Evolutionary conservation across 495 filamentous ascomycete species (phyloP).

Genomic region (Tuber indicum): DNA sequence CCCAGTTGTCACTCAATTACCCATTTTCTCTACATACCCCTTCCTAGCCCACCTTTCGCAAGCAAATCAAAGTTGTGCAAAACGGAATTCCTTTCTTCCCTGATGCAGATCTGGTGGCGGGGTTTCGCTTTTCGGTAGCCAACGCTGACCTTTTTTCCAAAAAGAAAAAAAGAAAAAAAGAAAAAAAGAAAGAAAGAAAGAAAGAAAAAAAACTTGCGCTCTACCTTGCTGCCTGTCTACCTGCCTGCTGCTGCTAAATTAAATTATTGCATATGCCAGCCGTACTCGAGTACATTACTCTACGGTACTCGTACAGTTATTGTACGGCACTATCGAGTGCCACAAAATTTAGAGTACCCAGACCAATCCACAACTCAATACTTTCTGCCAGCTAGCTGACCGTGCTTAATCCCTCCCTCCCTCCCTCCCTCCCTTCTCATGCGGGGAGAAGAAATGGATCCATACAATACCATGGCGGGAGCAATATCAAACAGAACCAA

Average conservation of each 20-base stretch:
- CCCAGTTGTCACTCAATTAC: conserved; percentile 4
- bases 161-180: background rate
- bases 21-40: background rate
- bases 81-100: background rate
- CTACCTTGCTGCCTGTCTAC: background rate
- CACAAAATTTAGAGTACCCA: conserved; percentile 1
- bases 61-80: background rate
- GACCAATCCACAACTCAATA: background rate
- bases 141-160: background rate
- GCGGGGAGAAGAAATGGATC: background rate
- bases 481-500: background rate
- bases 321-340: background rate
- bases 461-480: background rate
- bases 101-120: conserved; percentile 1
- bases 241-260: background rate
- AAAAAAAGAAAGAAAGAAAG: too few species aligned
- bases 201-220: background rate
- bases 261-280: background rate
- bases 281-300: background rate
- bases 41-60: background rate
- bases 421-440: background rate
- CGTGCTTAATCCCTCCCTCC: conserved; percentile 5
- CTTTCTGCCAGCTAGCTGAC: background rate
- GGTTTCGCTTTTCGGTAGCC: background rate
- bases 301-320: background rate